Evolutionary conservation across 805 yeast genomes (phyloP).

Genomic region (Wickerhamiella kazuoi): DNA sequence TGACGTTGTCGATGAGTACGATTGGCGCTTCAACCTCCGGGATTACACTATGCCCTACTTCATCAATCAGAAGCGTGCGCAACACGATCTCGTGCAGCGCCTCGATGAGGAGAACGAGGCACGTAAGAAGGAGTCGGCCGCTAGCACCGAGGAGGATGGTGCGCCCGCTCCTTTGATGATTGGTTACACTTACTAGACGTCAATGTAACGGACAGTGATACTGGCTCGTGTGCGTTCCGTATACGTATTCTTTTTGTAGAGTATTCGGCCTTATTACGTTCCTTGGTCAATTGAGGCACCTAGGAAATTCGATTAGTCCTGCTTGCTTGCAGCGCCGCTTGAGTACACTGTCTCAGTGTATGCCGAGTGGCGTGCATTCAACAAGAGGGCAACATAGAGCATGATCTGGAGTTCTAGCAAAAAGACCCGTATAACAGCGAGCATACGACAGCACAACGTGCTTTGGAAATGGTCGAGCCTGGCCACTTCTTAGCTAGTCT

Average conservation of each 20-base stretch:
- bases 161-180: constrained; percentile 59
- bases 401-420: too few relatives aligned
- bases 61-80: constrained; percentile 70
- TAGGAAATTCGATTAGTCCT: too few relatives aligned
- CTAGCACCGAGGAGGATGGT: constrained; percentile 31
- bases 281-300: not conserved
- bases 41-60: constrained; percentile 86
- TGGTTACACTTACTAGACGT: constrained; percentile 14
- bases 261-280: not conserved
- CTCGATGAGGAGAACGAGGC: constrained; percentile 53
- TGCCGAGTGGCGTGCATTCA: too few relatives aligned
- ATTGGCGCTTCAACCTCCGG: constrained; percentile 75
- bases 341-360: too few relatives aligned
- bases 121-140: constrained; percentile 37
- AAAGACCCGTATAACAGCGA: too few relatives aligned
- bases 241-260: not conserved
- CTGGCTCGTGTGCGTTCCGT: too few relatives aligned
- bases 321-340: too few relatives aligned
- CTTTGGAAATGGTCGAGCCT: too few relatives aligned
- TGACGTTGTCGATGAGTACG: constrained; percentile 72
- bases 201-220: too few relatives aligned
- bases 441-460: too few relatives aligned
- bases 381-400: too few relatives aligned
- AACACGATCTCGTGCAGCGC: constrained; percentile 44
- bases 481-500: not conserved